These are phyloP conservation scores for Pseudogymnoascus sp. DNA, from an alignment of 2,329 filamentous ascomycete species.

Conservation along the genomic window DNA sequence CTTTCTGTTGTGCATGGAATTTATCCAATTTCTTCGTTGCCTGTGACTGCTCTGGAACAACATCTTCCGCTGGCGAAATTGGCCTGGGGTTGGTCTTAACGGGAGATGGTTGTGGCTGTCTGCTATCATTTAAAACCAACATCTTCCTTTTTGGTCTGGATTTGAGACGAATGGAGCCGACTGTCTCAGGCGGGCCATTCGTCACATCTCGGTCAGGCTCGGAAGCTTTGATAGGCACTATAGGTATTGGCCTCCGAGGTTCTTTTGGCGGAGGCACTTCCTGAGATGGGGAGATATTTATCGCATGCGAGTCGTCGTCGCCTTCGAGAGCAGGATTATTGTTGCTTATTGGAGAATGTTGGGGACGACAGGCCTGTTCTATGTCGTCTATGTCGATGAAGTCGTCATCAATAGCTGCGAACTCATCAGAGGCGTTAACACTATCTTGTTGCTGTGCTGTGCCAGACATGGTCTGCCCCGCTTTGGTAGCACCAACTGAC, in stretches of 20 bases:
- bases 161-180: conserved; percentile 9
- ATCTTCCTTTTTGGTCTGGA: conserved; percentile 11
- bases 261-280: not conserved
- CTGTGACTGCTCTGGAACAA: not conserved
- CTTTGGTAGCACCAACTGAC: not conserved
- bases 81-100: no score
- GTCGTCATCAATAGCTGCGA: not conserved
- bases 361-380: not conserved
- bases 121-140: not conserved
- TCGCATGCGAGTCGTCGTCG: not conserved
- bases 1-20: not conserved
- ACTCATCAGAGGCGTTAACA: not conserved
- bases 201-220: no score
- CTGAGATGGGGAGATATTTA: not conserved
- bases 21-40: conserved; percentile 7
- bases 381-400: conserved; percentile 9
- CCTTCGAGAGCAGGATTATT: not conserved
- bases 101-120: not conserved
- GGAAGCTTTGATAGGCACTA: not conserved
- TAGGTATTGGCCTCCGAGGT: not conserved
- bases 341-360: not conserved
- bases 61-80: not conserved
- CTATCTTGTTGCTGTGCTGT: not conserved
- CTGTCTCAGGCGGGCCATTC: not conserved
- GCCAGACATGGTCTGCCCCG: not conserved